Evolutionary conservation across 75 land plant species (phyloP), one percentile per base, ranked within the genome.

Genomic region (Pinus albicaulis): DNA sequence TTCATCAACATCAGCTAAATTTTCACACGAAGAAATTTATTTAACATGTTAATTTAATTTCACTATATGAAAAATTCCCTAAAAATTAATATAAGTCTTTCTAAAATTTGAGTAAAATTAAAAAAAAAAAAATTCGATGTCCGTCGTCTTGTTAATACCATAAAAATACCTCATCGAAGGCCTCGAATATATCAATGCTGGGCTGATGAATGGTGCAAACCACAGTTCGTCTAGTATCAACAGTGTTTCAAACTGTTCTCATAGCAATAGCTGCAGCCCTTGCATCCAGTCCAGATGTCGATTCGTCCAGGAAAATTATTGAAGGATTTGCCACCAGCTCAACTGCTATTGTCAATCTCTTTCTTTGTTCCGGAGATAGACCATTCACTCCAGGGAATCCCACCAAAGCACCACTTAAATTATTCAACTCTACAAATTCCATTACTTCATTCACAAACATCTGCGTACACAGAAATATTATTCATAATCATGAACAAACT

Each of bases 131-230:
- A n/a, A n/a, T n/a, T n/a, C n/a, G n/a, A n/a, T n/a, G n/a, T n/a
- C n/a, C n/a, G n/a, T 31, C 31, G 31, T 31, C 31, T 31, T 31
- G 31, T 31, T 31, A 31, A 31, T 31, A 31, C 2, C 31, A 31
- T 31, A 31, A 31, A 31, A 31, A 31, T 56, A 89, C 91, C 86
- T 89, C 91, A 70, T 86, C 91, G 78, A 89, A 89, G 5, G 91
- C 88, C 58, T 89, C 91, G 74, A 90, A 90, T 20, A 90, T 87
- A 72, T 90, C 89, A 28, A 90, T 90, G 83, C 72, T 31, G 31
- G 31, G 1, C 2, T 31, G 31, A 31, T 31, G 31, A 2, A 31
- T 1, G 31, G 31, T 31, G 31, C 31, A 31, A 31, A 31, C 31
- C 31, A 31, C 31, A 31, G 31, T 31, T 31, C 31, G 31, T 31